Evolutionary conservation across 768 basidiomycete genomes (phyloP), one percentile per base, ranked within the genome.

Genomic region (Russula abietina): DNA sequence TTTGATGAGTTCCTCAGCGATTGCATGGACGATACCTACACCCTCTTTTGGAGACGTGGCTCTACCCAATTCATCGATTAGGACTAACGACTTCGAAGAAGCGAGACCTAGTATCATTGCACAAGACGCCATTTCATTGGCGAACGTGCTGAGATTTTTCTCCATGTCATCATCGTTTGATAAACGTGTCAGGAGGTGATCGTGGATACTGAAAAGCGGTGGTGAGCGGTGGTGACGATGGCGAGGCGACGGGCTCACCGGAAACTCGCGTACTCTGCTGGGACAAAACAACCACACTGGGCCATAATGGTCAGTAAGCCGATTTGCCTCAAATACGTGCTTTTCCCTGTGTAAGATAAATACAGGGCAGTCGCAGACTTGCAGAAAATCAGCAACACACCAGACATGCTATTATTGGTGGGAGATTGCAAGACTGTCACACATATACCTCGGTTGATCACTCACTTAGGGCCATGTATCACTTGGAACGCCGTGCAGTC

Each of bases 161-260:
- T 96, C 93, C 70, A 94, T 81, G 68, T 93, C 88, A 69, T 98
- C 94, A 66, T 98, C 94, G 68, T 98, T 98, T 0, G 93, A 96
- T 19, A 99, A 77, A 2, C 96, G 84, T 0, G 87, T 89, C 28
- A 98, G 80, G 5, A 98, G 79, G 0, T 87, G 81, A 65, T 96
- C 92, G 64, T 95, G 89, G 2, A 93, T 79, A 32, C 89, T 92
- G 55, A 30, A 32, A 63, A 22, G 55, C 22, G 22, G 36, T 11
- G 28, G 10, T 24, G 5, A 45, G 48, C 49, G n/a, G 64, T n/a
- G 10, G 19, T 62, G 22, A 9, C 22, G 28, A 11, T 26, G 57
- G n/a, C 26, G 19, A 30, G 33, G 43, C 8, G 53, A n/a, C 16
- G 19, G 41, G 45, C 73, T 26, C 50, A 86, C 87, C 86, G 80